Evolutionary conservation across 306 rosid species (phyloP), one percentile per base, ranked within the genome.

Genomic region (Malus sieversii): DNA sequence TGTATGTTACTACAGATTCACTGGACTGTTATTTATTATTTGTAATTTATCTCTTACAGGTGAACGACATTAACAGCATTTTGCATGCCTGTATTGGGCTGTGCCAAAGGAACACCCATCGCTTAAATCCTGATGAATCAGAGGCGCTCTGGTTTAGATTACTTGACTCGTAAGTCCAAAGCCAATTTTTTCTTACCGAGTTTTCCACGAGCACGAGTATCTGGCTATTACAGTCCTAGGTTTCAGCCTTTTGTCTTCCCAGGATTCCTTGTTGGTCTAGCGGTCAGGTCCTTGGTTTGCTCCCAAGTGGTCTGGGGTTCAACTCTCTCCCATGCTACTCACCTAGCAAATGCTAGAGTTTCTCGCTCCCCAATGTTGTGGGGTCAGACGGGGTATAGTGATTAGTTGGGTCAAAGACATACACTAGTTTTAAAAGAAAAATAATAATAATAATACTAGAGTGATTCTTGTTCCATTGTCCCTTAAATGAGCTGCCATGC

Each of bases 81-180:
- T 83, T 92, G 89, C 89, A 77, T 74, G 91, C 97, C 72, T 92
- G 99, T 82, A 90, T 95, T 79, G 90, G 93, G 71, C 80, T 95
- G 80, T 95, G 99, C 84, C 99, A 95, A 78, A 84, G 99, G 87
- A 95, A 95, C 86, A 95, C 99, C 78, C 99, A 96, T 82, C 97
- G 97, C 68, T 78, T 95, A 79, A 92, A 95, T 81, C 94, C 92
- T 63, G 97, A 89, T 89, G 97, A 95, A 80, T 87, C 97, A 52
- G 97, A 95, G 85, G 85, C 91, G 80, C 91, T 92, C 67, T 95
- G 99, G 99, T 92, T 95, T 85, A 90, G 84, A 83, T 89, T 95
- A 81, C 97, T 95, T 18, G 97, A 92, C 89, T 92, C 93, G 97
- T 94, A 86, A 83, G 98, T 86, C 76, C 38, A 33, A 72, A 78